Evolutionary conservation across 73 alveolate genomes (phyloP).

Genomic region (Breviolum minutum): DNA sequence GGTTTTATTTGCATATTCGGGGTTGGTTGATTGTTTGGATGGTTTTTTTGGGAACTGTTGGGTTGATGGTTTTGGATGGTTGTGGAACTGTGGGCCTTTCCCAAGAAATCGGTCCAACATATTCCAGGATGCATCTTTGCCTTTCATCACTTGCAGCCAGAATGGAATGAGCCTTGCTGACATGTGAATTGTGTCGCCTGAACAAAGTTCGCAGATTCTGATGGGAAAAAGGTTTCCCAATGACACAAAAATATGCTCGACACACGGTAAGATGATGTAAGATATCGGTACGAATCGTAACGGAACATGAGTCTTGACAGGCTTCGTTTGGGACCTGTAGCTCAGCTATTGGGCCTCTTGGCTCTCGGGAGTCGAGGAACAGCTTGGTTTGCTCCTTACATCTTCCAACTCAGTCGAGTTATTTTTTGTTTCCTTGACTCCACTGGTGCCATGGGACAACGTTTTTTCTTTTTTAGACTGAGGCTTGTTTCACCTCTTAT

Average conservation of each 20-base stretch:
- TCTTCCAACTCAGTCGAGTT: neutral
- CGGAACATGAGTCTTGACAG: neutral
- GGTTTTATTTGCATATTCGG: too few species aligned
- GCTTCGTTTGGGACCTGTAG: conserved; percentile 61
- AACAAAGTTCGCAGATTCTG: too few species aligned
- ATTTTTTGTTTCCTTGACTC: neutral
- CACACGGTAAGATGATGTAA: too few species aligned
- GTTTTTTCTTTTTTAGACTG: neutral
- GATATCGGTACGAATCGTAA: neutral
- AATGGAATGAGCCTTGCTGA: conserved; percentile 24
- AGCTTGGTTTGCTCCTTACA: neutral
- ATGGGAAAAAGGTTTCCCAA: too few species aligned
- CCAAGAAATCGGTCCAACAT: neutral
- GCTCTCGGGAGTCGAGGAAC: conserved; percentile 23
- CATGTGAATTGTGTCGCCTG: neutral
- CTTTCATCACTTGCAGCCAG: conserved; percentile 21
- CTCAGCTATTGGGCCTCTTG: conserved; percentile 18
- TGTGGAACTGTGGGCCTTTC: neutral
- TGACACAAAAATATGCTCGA: too few species aligned
- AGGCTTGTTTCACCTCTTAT: conserved; percentile 24
- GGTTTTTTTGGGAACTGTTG: neutral
- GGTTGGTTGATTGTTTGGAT: neutral
- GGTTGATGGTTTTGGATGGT: neutral
- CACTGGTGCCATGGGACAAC: neutral
- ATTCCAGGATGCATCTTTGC: conserved; percentile 32